Conservation (phyloP, 2,329 filamentous ascomycete genomes). For the Talaromyces sp. region DNA sequence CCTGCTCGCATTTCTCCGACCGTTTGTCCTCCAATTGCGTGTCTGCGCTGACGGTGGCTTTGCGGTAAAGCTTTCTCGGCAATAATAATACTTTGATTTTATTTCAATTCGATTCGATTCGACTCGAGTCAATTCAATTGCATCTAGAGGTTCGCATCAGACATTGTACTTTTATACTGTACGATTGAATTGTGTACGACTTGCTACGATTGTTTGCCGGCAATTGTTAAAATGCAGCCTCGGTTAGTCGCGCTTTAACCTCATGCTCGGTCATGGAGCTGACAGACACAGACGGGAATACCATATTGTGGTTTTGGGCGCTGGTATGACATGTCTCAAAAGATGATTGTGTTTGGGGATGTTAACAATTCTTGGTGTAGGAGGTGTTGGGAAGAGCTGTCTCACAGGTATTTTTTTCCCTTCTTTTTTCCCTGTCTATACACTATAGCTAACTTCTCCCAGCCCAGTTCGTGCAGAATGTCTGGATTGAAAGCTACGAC, state of each 20-base stretch:
- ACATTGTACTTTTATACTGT: not conserved
- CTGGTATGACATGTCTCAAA: constrained; percentile 47
- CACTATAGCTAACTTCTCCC: not conserved
- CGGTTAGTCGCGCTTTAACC: not conserved
- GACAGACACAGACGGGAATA: constrained; percentile 60
- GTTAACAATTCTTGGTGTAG: constrained; percentile 37
- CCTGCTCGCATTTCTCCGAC: not conserved
- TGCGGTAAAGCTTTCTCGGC: not conserved
- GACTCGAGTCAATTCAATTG: not conserved
- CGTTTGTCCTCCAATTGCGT: not conserved
- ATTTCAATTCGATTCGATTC: too few relatives aligned
- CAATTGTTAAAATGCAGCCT: not conserved
- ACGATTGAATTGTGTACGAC: too few relatives aligned
- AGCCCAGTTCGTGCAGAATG: constrained; percentile 91
- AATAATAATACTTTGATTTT: too few relatives aligned
- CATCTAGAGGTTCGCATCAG: not conserved
- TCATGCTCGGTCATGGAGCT: not conserved
- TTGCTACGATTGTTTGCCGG: not conserved
- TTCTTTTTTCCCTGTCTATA: not conserved
- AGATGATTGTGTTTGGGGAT: not conserved
- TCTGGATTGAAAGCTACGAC: constrained; percentile 90
- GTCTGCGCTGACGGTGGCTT: not conserved
- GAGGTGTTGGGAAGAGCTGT: constrained; percentile 89
- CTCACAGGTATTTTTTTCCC: constrained; percentile 62
- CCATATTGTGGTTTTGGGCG: constrained; percentile 74